Conservation (phyloP, 2,329 filamentous ascomycete genomes). For the Paraconiothyrium sp. region DNA sequence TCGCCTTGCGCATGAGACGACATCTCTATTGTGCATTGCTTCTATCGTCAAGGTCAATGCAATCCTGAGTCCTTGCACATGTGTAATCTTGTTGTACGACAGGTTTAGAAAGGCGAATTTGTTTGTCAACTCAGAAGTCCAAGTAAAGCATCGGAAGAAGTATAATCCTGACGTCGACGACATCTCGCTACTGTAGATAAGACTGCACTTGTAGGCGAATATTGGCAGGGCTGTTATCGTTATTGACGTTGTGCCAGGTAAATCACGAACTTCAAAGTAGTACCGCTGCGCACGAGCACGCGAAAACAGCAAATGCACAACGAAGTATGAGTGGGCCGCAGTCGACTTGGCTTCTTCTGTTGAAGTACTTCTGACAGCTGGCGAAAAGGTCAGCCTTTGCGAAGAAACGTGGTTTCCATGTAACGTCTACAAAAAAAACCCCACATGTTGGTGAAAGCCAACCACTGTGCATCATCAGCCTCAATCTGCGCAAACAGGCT, state of each 20-base stretch:
- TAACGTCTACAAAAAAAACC: neutral
- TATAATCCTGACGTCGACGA: slow-evolving; percentile 12
- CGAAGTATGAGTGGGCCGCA: neutral
- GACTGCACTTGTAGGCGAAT: neutral
- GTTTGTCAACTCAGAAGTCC: neutral
- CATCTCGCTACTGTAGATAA: slow-evolving; percentile 4
- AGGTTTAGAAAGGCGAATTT: neutral
- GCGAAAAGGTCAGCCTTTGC: neutral
- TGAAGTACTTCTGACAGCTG: neutral
- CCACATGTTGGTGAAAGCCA: neutral
- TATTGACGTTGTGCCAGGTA: slow-evolving; percentile 8
- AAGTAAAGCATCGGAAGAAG: neutral
- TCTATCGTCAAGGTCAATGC: neutral
- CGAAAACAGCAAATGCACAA: neutral
- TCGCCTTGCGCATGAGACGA: neutral
- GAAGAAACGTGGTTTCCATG: neutral
- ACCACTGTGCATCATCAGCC: neutral
- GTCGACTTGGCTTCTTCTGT: neutral
- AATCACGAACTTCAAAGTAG: slow-evolving; percentile 5
- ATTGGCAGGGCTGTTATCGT: slow-evolving; percentile 8
- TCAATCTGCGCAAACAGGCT: neutral
- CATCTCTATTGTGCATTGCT: neutral
- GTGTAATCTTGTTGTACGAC: neutral
- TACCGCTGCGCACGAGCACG: slow-evolving; percentile 1
- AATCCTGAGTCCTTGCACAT: neutral